Evolutionary conservation across 1,139 yeast species (phyloP), one percentile per base, ranked within the genome.

Genomic region (Casaregolazyma suthepensis): DNA sequence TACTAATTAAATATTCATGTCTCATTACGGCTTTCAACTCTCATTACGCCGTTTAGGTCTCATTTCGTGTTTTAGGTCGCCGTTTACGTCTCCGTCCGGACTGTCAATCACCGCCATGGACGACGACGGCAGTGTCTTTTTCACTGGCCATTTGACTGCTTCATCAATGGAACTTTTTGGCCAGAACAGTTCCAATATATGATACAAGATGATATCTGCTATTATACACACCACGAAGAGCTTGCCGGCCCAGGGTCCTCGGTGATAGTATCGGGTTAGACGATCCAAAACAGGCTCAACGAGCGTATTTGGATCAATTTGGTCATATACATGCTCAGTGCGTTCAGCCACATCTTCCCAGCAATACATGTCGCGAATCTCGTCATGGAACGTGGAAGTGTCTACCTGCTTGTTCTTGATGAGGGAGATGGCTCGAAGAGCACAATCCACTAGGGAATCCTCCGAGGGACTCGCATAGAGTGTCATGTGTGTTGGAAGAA

Each of bases 401-500:
- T 90, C 87, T 0, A 90, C 80, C 50, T 75, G 66, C 2, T 81
- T 81, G 1, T 79, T 72, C 56, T 80, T 76, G 52, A 88, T 74
- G 52, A 78, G 68, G 1, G 74, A 69, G 7, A 90, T 83, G 0
- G 95, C 96, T 37, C 75, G 70, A 46, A 83, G 68, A 0, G 93
- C 81, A 15, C 89, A 85, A 10, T 76, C 79, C 1, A 86, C 87
- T 45, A 91, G 71, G 2, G 94, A 83, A 57, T 87, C 89, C 55
- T 87, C 97, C 0, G 86, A 80, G 0, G 97, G 96, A 19, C 85
- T 78, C 0, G 98, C 94, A 71, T 87, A 93, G 2, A 86, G 87
- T 0, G 96, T 90, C 98, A 94, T 93, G 64, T 90, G 89, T 26
- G 79, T 77, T 0, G 99, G 99, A 45, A 94, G 71, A 3, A 94